Evolutionary conservation across 2,329 filamentous ascomycete species (phyloP), one percentile per base, ranked within the genome.

Genomic region (Monilinia polystroma): DNA sequence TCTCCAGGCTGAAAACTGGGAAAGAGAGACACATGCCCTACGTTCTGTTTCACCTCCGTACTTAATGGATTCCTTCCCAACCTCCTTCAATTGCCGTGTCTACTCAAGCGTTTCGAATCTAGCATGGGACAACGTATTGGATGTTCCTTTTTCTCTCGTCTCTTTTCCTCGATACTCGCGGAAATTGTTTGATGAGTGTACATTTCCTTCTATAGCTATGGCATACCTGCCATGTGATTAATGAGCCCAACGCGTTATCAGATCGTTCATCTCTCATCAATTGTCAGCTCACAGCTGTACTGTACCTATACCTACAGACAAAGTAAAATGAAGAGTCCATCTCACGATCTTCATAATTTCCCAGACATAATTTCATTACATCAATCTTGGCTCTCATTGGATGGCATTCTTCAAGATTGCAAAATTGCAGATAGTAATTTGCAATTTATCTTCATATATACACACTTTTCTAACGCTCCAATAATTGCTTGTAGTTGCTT

Each of bases 371-470:
- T 51, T 60, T 38, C 11, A 60, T 51, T 18, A 29, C 29, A 18
- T 23, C 14, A 11, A 60, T 32, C 43, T 38, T 23, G 23, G 6
- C 20, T 14, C 49, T 51, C 45, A 60, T 60, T 60, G 57, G 57
- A 20, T 23, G 35, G 35, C 11, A 18, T 10, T 38, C 57, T 35
- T 6, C 26, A 20, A 60, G 45, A 60, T 38, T 38, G 20, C 57
- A 16, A 60, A 49, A 49, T 60, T 60, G 57, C 43, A 60, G 47
- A 60, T 60, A 23, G 43, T 38, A 49, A 60, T 60, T 35, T 49
- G 43, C 57, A 60, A 60, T 43, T 49, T 60, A 49, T 49, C 26
- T 60, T 35, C 57, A 60, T 43, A 41, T 29, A 35, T 20, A 23
- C 11, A 20, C 29, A n/a, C 32, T 29, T 29, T 41, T 49, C 41